Evolutionary conservation across 129 eudicot genomes (phyloP), one percentile per base, ranked within the genome.

Genomic region (Rutidosis leptorrhynchoides): DNA sequence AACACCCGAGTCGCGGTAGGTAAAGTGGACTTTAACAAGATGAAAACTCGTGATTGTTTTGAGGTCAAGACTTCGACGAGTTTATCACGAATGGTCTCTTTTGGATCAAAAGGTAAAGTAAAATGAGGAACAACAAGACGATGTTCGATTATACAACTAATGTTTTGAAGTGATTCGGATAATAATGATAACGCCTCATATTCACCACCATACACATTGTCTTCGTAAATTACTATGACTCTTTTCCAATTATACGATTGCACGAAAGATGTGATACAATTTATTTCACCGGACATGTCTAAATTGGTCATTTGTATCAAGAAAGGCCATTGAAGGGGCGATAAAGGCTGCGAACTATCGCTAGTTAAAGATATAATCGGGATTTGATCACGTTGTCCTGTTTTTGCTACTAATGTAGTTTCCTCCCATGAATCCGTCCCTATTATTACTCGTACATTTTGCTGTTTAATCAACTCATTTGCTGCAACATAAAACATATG

Each of bases 341-440:
- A 55, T 25, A 58, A 26, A 22, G 77, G 69, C 32, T 14, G 61
- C 49, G 68, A 68, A 14, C 29, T 68, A 33, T 33, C 62, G 14
- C 43, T 9, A 17, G 75, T 78, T 6, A 61, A 72, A 58, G 88
- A 83, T 61, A 75, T 32, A 32, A 83, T 30, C 6, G 80, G 86
- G n/a, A 86, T 68, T 71, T 73, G 71, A 58, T 77, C 72, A n/a
- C 4, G 35, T 64, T 75, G 76, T 51, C 83, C 85, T 49, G 72
- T 62, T 62, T 75, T 69, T 22, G 85, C 85, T 23, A 80, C 76
- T 42, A 76, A 23, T 15, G 62, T 29, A 20, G 82, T 58, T 78
- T 86, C 85, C 58, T 77, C 80, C 86, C 85, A 83, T 45, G 78
- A 71, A 23, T 81, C 40, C n/a, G 72, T 45, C 54, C 86, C 88